These are phyloP conservation scores for Phialocephala sp. DNA, from an alignment of 2,329 filamentous ascomycete species.

Conservation along the genomic window DNA sequence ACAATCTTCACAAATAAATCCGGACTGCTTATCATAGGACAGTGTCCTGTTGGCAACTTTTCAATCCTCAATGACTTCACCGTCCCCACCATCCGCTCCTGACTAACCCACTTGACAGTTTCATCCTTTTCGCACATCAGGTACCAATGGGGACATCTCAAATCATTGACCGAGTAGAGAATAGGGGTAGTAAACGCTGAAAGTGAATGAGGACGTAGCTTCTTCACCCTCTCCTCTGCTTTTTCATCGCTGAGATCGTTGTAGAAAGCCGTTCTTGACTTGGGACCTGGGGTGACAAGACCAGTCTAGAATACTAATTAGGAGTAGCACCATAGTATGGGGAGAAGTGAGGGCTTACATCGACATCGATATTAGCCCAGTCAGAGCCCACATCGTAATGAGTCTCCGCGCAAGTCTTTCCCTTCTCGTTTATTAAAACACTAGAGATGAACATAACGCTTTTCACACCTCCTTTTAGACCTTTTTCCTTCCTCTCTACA, in stretches of 20 bases:
- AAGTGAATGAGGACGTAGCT: background rate
- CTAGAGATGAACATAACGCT: background rate
- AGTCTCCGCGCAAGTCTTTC: background rate
- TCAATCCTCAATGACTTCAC: background rate
- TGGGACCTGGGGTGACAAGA: background rate
- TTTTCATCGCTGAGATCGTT: background rate
- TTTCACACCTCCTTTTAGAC: background rate
- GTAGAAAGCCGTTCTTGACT: background rate
- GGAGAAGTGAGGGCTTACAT: background rate
- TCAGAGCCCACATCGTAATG: background rate
- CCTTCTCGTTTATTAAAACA: constrained; percentile 1
- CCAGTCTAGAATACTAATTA: background rate
- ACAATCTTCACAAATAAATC: background rate
- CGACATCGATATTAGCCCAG: background rate
- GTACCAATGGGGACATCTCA: background rate
- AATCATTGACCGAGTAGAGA: background rate
- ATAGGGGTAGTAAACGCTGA: background rate
- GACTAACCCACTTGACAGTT: background rate
- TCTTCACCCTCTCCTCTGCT: background rate
- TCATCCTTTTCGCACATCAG: background rate
- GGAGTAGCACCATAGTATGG: background rate
- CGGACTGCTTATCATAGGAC: background rate
- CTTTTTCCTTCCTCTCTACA: background rate
- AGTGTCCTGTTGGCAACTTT: background rate
- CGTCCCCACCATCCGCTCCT: background rate